Percentiles rank a stretch among this genome's conserved stretches.
Conservation (phyloP, 2,329 filamentous ascomycete species). For the Diaporthe sp. region DNA sequence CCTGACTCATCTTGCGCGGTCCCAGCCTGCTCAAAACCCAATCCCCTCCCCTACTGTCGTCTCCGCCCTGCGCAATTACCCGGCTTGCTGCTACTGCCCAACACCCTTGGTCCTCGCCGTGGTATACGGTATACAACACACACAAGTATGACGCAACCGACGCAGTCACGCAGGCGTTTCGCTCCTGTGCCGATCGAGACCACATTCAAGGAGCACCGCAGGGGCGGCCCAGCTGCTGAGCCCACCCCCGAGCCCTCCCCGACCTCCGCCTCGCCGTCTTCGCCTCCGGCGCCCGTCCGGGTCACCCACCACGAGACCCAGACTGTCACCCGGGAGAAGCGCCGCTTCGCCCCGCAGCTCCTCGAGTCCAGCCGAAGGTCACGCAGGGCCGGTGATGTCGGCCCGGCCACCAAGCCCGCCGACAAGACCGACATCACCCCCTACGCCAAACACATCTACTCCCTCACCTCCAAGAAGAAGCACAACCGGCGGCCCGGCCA, state of each 20-base stretch:
- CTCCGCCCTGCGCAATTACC: neutral
- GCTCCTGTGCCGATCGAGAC: slow-evolving; percentile 80
- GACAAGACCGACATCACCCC: slow-evolving; percentile 81
- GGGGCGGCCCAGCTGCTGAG: slow-evolving; percentile 56
- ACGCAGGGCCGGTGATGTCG: slow-evolving; percentile 74
- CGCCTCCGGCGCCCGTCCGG: slow-evolving; percentile 47
- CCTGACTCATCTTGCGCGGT: neutral
- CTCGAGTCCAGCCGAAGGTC: slow-evolving; percentile 84
- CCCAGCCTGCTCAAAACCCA: neutral
- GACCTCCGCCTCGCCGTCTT: slow-evolving; percentile 55
- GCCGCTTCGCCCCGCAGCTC: slow-evolving; percentile 81
- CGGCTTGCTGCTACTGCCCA: neutral
- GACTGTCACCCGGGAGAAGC: slow-evolving; percentile 48
- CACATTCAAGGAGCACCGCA: slow-evolving; percentile 71
- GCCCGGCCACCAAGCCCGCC: slow-evolving; percentile 72
- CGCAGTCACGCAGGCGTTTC: slow-evolving; percentile 70
- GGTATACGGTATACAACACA: slow-evolving; percentile 14
- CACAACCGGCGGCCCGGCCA: slow-evolving; percentile 55
- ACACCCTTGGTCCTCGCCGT: neutral
- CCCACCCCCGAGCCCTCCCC: slow-evolving; percentile 71
- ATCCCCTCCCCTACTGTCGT: neutral
- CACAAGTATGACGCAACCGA: slow-evolving; percentile 52
- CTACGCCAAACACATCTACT: slow-evolving; percentile 73
- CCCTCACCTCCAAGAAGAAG: slow-evolving; percentile 58
- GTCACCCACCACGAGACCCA: slow-evolving; percentile 36